Base-by-base conservation (phyloP, 176 grass and related monocot genomes). In the Eremochloa ophiuroides region DNA sequence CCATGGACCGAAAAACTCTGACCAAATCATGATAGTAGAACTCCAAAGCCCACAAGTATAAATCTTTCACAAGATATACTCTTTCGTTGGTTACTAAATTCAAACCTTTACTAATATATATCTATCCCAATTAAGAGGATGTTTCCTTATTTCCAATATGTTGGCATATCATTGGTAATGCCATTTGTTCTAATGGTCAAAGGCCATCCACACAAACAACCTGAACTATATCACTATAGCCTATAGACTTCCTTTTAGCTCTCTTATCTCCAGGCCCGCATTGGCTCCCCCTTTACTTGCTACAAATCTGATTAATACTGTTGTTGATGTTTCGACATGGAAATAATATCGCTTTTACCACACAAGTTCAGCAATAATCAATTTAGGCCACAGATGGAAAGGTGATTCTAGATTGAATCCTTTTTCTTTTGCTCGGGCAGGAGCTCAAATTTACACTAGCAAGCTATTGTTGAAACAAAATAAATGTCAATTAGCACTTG, bases 311-410 rank as follows among this genome's bases (percentile, higher is more conserved):
- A 29, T 34, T 44, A 35, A 79, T 22, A 79, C 76, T 25, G 31
- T 16, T 16, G 59, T 46, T 15, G 38, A 41, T 53, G 35, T 12
- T 11, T 61, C 2, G 1, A 63, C 28, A 46, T 37, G 1, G n/a
- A 61, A 69, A 74, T 7, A 41, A 15, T 59, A 79, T 84, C n/a
- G 17, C n/a, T 30, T 73, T 27, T 74, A 79, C 68, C 37, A 74
- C 37, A 73, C 28, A 78, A 44, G n/a, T 59, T 61, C 30, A 33
- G 58, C 12, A 61, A 60, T 38, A 13, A 18, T 74, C 48, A 48
- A 26, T 51, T 30, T 12, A 41, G 39, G 48, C 1, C 8, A 62
- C 6, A 51, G 6, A 38, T 18, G 27, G 62, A 61, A 69, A 47
- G 23, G 10, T 25, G 8, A 11, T 48, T 4, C 66, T 41, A 64